Base-by-base conservation (phyloP, 2,329 filamentous ascomycete genomes). In the Raffaelea arxii region DNA sequence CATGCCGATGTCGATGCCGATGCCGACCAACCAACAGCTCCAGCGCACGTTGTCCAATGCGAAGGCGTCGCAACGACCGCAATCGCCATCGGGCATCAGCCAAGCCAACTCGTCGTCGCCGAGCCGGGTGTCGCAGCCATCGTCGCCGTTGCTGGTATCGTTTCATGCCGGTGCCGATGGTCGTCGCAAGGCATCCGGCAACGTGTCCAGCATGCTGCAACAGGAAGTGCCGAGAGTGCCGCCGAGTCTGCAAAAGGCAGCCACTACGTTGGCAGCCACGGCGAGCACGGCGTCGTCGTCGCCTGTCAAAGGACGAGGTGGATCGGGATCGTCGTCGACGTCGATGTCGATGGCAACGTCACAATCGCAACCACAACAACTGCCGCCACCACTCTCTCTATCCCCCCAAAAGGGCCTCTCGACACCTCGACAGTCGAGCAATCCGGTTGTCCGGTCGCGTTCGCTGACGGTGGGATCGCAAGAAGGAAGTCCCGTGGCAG, bases 381-480 rank as follows among this genome's bases (percentile, higher is more conserved):
- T n/a, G n/a, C 67, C 64, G 4, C 74, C 67, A 43, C 75, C 65
- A 42, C 65, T 74, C 52, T 72, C 69, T 14, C 63, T 71, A 6
- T 82, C 79, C 6, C 83, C 84, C 0, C 80, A 82, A 46, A 87
- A 86, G 62, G 60, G 70, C 2, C 59, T 76, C 41, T 65, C 74
- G 1, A 81, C 77, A 3, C 79, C 80, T 36, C 74, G 79, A 40
- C 80, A 84, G 51, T 61, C 62, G 4, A 80, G 78, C 54, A 75
- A 73, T 53, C 70, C 80, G 18, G 73, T 80, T n/a, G 74, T 78
- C 27, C 79, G 90, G 42, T 84, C 88, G 43, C 77, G 92, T 46
- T 97, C 92, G 24, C 78, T 95, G 56, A 98, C 92, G 0, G 84
- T 97, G 32, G 91, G 91, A 9, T 97, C 92, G 12, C 87, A 95